Evolutionary conservation across 306 rosid genomes (phyloP).

Genomic region (Bauhinia variegata): DNA sequence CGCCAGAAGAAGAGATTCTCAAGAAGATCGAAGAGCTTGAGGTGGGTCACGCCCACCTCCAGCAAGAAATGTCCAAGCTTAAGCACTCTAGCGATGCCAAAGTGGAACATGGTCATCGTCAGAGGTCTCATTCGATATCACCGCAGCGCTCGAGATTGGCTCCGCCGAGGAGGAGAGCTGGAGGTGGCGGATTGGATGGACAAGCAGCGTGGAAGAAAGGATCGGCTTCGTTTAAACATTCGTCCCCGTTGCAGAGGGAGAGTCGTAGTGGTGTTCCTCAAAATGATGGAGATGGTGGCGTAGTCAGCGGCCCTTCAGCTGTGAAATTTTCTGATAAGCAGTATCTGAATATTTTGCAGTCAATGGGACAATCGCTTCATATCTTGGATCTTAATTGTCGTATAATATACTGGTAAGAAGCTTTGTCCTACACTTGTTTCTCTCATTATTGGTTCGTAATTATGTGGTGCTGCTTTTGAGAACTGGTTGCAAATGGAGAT

Average conservation of each 20-base stretch:
- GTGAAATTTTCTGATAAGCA: constrained; percentile 74
- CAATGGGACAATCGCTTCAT: constrained; percentile 92
- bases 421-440: constrained; percentile 7
- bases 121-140: constrained; percentile 88
- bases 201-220: constrained; percentile 57
- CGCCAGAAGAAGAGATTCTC: constrained; percentile 72
- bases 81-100: constrained; percentile 44
- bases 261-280: constrained; percentile 61
- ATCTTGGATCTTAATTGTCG: constrained; percentile 73
- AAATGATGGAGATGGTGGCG: constrained; percentile 37
- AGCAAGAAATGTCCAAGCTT: constrained; percentile 83
- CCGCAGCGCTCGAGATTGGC: constrained; percentile 83
- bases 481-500: constrained; percentile 18
- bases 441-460: not conserved
- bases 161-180: constrained; percentile 40
- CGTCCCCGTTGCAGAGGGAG: constrained; percentile 90
- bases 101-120: constrained; percentile 53
- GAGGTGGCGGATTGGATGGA: constrained; percentile 36
- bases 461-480: too few relatives aligned
- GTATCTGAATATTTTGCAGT: constrained; percentile 87
- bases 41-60: constrained; percentile 82
- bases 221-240: constrained; percentile 70
- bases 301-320: constrained; percentile 55
- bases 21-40: constrained; percentile 89
- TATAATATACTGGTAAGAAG: constrained; percentile 72